Base-by-base conservation (phyloP, 768 basidiomycete genomes). In the Phaffia tasmanica region DNA sequence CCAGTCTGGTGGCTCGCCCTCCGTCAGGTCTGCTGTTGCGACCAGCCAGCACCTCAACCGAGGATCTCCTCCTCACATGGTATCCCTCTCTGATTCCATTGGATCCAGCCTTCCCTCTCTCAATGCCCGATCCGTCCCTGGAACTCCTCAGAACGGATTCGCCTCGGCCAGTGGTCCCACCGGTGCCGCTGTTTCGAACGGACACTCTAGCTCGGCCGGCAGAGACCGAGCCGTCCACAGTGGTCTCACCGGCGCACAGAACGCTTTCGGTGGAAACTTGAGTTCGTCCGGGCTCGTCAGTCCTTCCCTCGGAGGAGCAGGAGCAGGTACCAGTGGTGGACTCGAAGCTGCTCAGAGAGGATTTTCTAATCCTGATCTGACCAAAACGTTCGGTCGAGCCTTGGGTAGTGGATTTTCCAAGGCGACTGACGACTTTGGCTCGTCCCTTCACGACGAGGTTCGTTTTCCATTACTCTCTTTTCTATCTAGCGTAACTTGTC, bases 361-460 rank as follows among this genome's bases (percentile, higher is more conserved):
- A 4, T 77, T 69, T 71, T 75, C 75, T 23, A 76, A 76, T 70
- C 76, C 76, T 14, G 76, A 77, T 70, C 69, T 76, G n/a, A 74
- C 76, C 4, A 73, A 75, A 61, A 74, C 76, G 14, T 77, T 69
- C 46, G 62, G 67, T 14, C 46, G 66, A 25, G 53, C 59, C 19
- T 56, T 67, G 59, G 61, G 61, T 35, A 61, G 56, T 46, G 63
- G 63, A n/a, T 61, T 76, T 70, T 70, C 71, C 53, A 75, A 75
- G 69, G 70, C 64, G 27, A 73, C 72, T 46, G 69, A 70, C 27
- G 67, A 65, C 53, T 67, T 62, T 56, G 74, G 75, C 29, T 73
- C 71, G 58, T 70, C 72, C 32, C 62, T 72, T 46, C 70, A 70
- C 59, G 71, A 74, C 48, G 66, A 70, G 51, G 74, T 75, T 68